Evolutionary conservation across 495 filamentous ascomycete genomes (phyloP), one percentile per base, ranked within the genome.

Genomic region (Saxispiralis lemnorum): DNA sequence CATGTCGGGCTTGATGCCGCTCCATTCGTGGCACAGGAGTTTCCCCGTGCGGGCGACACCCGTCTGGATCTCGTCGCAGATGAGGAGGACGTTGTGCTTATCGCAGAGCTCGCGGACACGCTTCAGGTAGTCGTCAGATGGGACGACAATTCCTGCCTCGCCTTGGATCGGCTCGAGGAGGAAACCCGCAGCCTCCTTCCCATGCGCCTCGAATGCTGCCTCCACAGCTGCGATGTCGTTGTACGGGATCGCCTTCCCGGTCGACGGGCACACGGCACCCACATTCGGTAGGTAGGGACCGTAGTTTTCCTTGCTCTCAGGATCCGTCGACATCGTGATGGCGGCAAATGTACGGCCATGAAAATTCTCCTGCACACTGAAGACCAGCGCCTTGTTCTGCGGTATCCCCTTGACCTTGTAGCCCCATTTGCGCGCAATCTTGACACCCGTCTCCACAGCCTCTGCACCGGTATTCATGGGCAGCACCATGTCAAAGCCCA

Each of bases 401-500:
- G 83, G 78, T 32, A 97, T 89, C 9, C 78, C 75, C 70, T 97
- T 97, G 52, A 82, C 73, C 61, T 94, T 94, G 66, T 99, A 99
- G 5, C 86, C 89, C 89, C 89, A 99, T 63, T 99, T 99, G 42
- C 89, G 73, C 47, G 92, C 88, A 63, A 99, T 78, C 70, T 99
- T 99, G 59, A 99, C 78, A 18, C 76, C 86, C 1, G 92, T 96
- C 72, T 99, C 89, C 36, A 96, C 89, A n/a, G 89, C 89, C 66
- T 99, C 89, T 21, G 87, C 89, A 38, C 89, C 89, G 7, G 89
- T 99, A 66, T 96, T 96, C 89, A 99, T 96, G 38, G 89, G 89
- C 63, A 99, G 64, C 18, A 94, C 87, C 89, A 96, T 99, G 59
- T 96, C 92, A 62, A 87, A 99, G 36, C 84, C 88, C 57, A 95